A percentile compares a stretch with the other conserved stretches of the same genome.
phyloP scores from a whole-genome alignment of 495 filamentous ascomycete genomes.

The Daldinia loculata region DNA sequence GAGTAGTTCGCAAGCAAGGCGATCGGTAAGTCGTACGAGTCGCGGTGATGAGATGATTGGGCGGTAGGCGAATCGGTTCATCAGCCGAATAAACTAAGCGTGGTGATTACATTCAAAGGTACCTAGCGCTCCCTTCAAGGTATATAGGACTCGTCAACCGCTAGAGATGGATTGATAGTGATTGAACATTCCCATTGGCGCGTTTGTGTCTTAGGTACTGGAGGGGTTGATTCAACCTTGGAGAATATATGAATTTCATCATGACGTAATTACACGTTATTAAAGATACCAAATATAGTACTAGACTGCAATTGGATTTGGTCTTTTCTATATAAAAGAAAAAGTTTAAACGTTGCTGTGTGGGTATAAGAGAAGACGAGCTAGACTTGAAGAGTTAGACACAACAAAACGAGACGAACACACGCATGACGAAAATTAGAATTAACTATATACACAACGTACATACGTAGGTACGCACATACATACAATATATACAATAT shows the following conservation, averaged over 20 bases:
- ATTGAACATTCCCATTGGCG: not conserved
- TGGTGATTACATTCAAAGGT: not conserved
- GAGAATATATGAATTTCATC: not conserved
- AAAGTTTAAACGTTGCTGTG: not conserved
- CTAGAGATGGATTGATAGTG: not conserved
- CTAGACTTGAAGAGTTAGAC: not conserved
- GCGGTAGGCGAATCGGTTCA: slow-evolving; percentile 25
- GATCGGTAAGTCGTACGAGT: slow-evolving; percentile 27
- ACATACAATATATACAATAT: not conserved
- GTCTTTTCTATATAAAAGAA: not conserved
- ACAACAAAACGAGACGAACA: slow-evolving; percentile 2
- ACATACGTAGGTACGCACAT: slow-evolving; percentile 1
- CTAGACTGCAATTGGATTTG: not conserved
- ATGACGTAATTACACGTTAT: slow-evolving; percentile 14
- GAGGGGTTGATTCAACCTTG: not conserved
- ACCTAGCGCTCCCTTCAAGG: not conserved
- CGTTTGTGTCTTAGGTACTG: not conserved
- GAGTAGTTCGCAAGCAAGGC: not conserved
- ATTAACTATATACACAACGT: slow-evolving; percentile 29
- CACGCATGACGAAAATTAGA: not conserved
- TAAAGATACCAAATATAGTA: not conserved
- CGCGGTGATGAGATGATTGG: slow-evolving; percentile 18
- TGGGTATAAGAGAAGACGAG: not conserved
- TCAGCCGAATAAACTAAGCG: slow-evolving; percentile 7
- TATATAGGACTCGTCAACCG: not conserved